phyloP scores from a whole-genome alignment of 495 filamentous ascomycete species.

The Gamarada debralockiae region DNA sequence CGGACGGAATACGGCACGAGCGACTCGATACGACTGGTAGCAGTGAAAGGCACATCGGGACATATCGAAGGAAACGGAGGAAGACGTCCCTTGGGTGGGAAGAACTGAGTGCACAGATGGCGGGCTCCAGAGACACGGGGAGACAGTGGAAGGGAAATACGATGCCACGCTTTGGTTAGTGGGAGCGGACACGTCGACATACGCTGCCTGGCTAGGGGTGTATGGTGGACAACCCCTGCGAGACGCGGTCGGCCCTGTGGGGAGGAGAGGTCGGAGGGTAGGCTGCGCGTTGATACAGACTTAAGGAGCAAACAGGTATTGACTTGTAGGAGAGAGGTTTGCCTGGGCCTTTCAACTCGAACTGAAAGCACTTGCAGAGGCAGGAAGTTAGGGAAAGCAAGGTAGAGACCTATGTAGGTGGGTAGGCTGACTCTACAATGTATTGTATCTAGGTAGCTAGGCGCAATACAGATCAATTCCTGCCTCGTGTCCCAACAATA shows the following conservation, averaged over 20 bases:
- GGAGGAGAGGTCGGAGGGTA: constrained; percentile 8
- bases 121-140: constrained; percentile 1
- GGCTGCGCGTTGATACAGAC: background rate
- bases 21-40: background rate
- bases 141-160: constrained; percentile 1
- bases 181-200: constrained; percentile 1
- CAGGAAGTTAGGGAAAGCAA: too few relatives aligned
- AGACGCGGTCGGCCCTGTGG: constrained; percentile 12
- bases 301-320: constrained; percentile 9
- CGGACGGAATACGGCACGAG: background rate
- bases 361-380: background rate
- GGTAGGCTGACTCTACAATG: too few relatives aligned
- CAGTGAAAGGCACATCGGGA: constrained; percentile 2
- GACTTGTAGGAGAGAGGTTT: background rate
- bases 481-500: too few relatives aligned
- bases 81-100: background rate
- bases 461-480: too few relatives aligned
- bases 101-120: background rate
- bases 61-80: background rate
- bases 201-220: constrained; percentile 10
- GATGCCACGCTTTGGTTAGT: constrained; percentile 3
- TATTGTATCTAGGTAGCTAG: too few relatives aligned
- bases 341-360: background rate
- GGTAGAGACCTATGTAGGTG: too few relatives aligned
- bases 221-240: constrained; percentile 5